Conservation (phyloP, 352 stramenopile genomes). For the Thalassiosira allenii region DNA sequence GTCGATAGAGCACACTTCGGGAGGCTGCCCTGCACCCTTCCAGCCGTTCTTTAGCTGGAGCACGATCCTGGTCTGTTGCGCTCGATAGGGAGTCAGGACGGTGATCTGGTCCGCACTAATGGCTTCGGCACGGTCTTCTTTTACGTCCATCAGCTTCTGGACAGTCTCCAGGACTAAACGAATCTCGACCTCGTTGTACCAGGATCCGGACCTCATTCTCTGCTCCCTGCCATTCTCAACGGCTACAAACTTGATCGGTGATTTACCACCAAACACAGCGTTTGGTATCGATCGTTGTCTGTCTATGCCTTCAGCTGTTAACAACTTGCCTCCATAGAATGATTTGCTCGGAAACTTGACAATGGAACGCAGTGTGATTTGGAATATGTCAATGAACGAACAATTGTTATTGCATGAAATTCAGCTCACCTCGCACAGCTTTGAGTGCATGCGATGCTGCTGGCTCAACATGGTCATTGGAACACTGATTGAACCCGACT, state of each 20-base stretch:
- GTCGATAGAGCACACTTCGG: constrained; percentile 97
- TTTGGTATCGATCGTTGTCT: constrained; percentile 26
- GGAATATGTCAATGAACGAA: too few relatives aligned
- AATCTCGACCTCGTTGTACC: constrained; percentile 84
- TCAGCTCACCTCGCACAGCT: constrained; percentile 91
- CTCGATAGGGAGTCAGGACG: constrained; percentile 96
- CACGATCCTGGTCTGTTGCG: constrained; percentile 88
- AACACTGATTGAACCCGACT: constrained; percentile 37
- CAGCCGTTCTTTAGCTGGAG: constrained; percentile 27
- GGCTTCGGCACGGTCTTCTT: constrained; percentile 37
- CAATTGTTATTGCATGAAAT: too few relatives aligned
- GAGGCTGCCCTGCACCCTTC: neutral
- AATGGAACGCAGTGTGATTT: too few relatives aligned
- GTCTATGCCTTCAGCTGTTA: constrained; percentile 88
- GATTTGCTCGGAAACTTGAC: constrained; percentile 94
- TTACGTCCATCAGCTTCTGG: constrained; percentile 35
- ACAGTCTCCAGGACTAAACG: constrained; percentile 86
- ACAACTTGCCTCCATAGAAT: constrained; percentile 93
- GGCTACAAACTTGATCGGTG: constrained; percentile 65
- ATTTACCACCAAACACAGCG: constrained; percentile 59
- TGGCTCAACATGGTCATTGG: constrained; percentile 59
- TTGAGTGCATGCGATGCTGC: constrained; percentile 97
- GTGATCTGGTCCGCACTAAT: constrained; percentile 81
- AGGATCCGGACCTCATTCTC: constrained; percentile 28
- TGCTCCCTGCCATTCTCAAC: constrained; percentile 35